Evolutionary conservation across 345 rosid species (phyloP), one percentile per base, ranked within the genome.

Genomic region (Mangifera indica): DNA sequence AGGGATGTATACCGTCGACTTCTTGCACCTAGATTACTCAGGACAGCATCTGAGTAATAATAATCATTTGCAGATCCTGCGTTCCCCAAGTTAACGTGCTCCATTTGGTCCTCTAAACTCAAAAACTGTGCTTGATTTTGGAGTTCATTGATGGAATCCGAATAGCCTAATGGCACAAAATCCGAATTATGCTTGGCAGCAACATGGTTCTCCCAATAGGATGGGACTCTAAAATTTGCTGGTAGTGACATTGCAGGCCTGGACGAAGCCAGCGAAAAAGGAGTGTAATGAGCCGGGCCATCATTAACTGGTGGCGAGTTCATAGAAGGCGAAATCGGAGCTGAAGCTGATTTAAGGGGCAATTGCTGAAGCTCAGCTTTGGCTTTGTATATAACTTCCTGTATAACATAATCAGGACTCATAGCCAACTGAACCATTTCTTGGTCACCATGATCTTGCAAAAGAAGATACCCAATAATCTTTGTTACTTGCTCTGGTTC

Each of bases 401-500:
- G 82, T 18, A 86, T 70, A 48, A 82, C 81, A 10, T 48, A 54
- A 82, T 88, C 88, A 49, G 89, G 78, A 69, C 85, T 78, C 66
- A 73, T 45, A 59, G 89, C 84, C 71, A 83, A 63, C 21, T 71
- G 71, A 60, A 78, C 60, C 83, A 83, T 83, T 53, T 87, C 87
- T 67, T 84, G 73, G 10, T 87, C 86, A 37, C 82, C 76, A 60
- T 46, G 68, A 14, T 61, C 87, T 74, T 79, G 82, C 57, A 84
- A 51, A 40, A 83, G 77, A 69, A 87, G 87, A 71, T 76, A 87
- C 0, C 91, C 89, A 42, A 87, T 79, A 40, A 88, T 83, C 75
- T 85, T 88, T 14, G 74, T 49, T n/a, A 69, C 83, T 57, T 79
- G 78, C 18, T 86, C 91, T 0, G 91, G 93, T 63, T 86, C 87